Conservation (phyloP, 2,329 filamentous ascomycete species). For the Fusarium humuli region DNA sequence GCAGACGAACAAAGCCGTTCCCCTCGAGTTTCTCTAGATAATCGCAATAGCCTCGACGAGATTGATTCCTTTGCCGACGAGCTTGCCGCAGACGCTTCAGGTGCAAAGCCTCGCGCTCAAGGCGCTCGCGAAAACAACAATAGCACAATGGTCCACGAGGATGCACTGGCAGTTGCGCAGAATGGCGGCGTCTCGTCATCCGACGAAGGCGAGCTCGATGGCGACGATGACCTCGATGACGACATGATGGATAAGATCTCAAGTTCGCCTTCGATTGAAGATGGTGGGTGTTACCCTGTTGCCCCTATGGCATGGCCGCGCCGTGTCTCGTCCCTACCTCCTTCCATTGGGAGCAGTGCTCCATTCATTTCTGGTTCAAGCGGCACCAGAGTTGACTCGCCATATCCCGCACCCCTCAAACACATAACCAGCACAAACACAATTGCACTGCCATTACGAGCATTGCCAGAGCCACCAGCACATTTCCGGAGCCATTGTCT, state of each 20-base stretch:
- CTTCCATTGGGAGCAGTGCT: slow-evolving; percentile 50
- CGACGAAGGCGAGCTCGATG: slow-evolving; percentile 74
- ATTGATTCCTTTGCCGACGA: slow-evolving; percentile 61
- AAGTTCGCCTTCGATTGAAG: slow-evolving; percentile 97
- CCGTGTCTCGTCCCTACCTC: slow-evolving; percentile 58
- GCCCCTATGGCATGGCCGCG: slow-evolving; percentile 57
- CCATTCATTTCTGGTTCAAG: slow-evolving; percentile 40
- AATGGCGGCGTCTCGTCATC: slow-evolving; percentile 67
- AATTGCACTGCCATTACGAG: slow-evolving; percentile 34
- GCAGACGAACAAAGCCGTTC: slow-evolving; percentile 77
- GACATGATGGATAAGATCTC: slow-evolving; percentile 99
- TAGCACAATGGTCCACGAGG: slow-evolving; percentile 60
- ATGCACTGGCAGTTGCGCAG: slow-evolving; percentile 69
- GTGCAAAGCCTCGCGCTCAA: slow-evolving; percentile 35
- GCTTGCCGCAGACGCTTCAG: slow-evolving; percentile 54
- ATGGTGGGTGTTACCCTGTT: slow-evolving; percentile 81
- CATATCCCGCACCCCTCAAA: slow-evolving; percentile 56
- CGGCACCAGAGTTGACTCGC: slow-evolving; percentile 50
- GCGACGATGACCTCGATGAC: slow-evolving; percentile 81
- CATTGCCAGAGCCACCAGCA: slow-evolving; percentile 30
- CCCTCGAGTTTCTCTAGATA: slow-evolving; percentile 68
- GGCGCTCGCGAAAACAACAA: slow-evolving; percentile 38
- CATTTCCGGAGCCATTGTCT: slow-evolving; percentile 57
- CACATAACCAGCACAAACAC: slow-evolving; percentile 37
- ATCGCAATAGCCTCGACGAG: slow-evolving; percentile 57